Base-by-base conservation (phyloP, 768 basidiomycete species). In the Amanita muscaria region DNA sequence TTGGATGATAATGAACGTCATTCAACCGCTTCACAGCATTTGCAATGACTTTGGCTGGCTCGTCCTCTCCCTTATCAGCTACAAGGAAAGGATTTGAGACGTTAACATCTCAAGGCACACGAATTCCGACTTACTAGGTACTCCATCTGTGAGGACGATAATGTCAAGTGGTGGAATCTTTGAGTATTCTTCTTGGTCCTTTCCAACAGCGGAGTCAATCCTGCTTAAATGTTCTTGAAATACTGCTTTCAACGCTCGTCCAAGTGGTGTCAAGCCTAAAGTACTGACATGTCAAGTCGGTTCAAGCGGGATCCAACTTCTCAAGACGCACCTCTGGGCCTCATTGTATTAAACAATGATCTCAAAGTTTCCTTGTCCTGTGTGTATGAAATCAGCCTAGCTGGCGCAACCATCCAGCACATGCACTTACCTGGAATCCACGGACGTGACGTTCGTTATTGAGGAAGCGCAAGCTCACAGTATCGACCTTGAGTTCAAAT, bases 61-160 rank as follows among this genome's bases (percentile, higher is more conserved):
- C 40, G 39, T 55, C 56, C 16, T n/a, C n/a, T n/a, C n/a, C n/a
- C n/a, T n/a, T n/a, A n/a, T n/a, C n/a, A n/a, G 48, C 56, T 59
- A 33, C 10, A 18, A 12, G 34, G 36, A 19, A 32, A 8, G 9
- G 21, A 16, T 40, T 7, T 29, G 4, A 9, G 21, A 43, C 23
- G 32, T 15, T 27, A 16, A 8, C n/a, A n/a, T n/a, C n/a, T 23
- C 21, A 15, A n/a, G 11, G 16, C 10, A 40, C 16, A 24, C 22
- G 29, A 29, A 19, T 18, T 12, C n/a, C 11, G 12, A 51, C 52
- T 7, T 46, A 63, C 62, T 47, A 16, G 64, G 61, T 1, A 54
- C 50, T n/a, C 64, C 62, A 40, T 65, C 62, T 8, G 64, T 65
- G 10, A 65, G 47, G 16, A 65, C 53, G 15, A 65, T 59, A 33